A percentile compares a stretch with the other conserved stretches of the same genome.
Conservation (phyloP, 805 yeast species). For the Middelhovenomyces tepae region DNA sequence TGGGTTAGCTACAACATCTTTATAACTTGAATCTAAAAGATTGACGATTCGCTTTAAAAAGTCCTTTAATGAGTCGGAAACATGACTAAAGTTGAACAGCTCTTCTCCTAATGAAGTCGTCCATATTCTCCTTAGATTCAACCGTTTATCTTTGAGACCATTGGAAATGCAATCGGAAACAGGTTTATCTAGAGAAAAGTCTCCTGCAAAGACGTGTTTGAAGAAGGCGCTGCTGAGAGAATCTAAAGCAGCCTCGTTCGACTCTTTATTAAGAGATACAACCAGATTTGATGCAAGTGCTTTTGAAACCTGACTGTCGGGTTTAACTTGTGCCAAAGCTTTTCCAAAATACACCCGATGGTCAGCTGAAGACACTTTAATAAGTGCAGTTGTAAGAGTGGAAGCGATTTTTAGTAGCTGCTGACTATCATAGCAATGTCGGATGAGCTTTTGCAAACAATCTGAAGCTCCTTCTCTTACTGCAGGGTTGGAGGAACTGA, state of each 20-base stretch:
- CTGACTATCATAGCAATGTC: constrained; percentile 21
- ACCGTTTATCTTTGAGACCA: constrained; percentile 62
- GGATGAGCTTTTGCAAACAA: constrained; percentile 27
- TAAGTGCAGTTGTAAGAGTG: constrained; percentile 49
- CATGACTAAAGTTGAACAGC: constrained; percentile 14
- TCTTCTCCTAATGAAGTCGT: constrained; percentile 38
- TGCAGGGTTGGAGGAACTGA: constrained; percentile 64
- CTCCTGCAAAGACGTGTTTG: constrained; percentile 27
- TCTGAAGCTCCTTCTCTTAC: constrained; percentile 44
- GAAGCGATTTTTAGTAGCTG: constrained; percentile 33
- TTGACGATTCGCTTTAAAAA: constrained; percentile 22
- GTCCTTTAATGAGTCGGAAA: constrained; percentile 5
- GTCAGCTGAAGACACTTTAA: constrained; percentile 55
- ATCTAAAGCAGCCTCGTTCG: constrained; percentile 56
- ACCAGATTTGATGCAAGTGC: constrained; percentile 37
- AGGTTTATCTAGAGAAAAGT: constrained; percentile 21
- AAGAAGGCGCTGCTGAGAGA: constrained; percentile 44
- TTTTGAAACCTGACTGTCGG: constrained; percentile 27
- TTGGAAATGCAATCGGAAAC: constrained; percentile 30
- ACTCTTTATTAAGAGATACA: constrained; percentile 59
- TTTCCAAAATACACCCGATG: constrained; percentile 47
- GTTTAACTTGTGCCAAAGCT: constrained; percentile 30
- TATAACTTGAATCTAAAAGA: constrained; percentile 25
- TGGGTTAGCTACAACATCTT: constrained; percentile 45
- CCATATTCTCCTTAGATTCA: constrained; percentile 62